These are phyloP conservation scores for Bassia scoparia DNA, from an alignment of 148 eudicot genomes.

Conservation along the genomic window DNA sequence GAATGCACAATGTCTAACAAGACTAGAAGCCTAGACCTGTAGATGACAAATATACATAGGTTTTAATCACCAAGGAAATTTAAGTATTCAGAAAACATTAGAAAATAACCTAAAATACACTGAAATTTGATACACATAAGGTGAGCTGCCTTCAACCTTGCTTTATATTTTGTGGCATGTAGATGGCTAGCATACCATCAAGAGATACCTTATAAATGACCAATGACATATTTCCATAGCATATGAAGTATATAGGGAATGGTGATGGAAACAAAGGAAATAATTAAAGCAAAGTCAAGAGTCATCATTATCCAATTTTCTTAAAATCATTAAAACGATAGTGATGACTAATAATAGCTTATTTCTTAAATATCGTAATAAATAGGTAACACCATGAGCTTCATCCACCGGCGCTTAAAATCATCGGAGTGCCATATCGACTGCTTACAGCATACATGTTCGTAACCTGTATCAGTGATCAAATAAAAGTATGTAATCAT, in stretches of 20 bases:
- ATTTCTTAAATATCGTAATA: constrained; percentile 18
- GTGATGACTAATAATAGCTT: not conserved
- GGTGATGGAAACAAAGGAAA: no score
- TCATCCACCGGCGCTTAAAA: constrained; percentile 95
- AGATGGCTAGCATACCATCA: not conserved
- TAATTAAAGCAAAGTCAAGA: not conserved
- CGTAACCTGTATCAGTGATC: constrained; percentile 66
- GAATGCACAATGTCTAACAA: constrained; percentile 91
- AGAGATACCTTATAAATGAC: not conserved
- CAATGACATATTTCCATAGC: not conserved
- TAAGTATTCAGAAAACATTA: not conserved
- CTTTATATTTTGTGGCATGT: not conserved
- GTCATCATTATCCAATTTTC: not conserved
- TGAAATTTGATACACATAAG: not conserved
- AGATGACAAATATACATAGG: constrained; percentile 17
- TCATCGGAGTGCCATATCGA: constrained; percentile 99
- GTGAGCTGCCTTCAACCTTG: not conserved
- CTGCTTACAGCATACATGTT: constrained; percentile 96
- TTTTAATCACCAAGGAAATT: not conserved
- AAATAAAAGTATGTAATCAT: no score
- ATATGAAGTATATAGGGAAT: not conserved
- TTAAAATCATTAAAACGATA: not conserved
- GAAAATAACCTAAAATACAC: not conserved
- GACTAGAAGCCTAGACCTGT: constrained; percentile 87
- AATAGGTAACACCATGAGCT: constrained; percentile 73